Base-by-base conservation (phyloP, 169 alveolate species). In the Eimeria tenella region DNA sequence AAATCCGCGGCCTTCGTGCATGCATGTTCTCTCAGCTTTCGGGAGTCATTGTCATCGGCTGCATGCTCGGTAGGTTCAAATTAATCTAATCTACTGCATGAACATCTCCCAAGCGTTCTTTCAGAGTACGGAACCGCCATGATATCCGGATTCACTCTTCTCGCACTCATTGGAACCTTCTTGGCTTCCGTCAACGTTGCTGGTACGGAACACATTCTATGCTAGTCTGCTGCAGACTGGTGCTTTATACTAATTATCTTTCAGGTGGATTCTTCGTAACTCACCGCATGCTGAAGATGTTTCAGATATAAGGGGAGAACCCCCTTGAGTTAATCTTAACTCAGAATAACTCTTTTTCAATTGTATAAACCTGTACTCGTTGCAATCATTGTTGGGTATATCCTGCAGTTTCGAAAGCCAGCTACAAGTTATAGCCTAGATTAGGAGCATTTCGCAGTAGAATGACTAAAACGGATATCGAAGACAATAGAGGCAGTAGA, bases 251-350 rank as follows among this genome's bases (percentile, higher is more conserved):
- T 65, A 13, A 17, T 5, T 21, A 56, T 4, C 60, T 52, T 49
- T 50, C 62, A 79, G 99, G 99, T 23, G 99, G 99, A 82, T 98
- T 98, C 95, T 94, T 95, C 77, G 98, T 98, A 81, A 98, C 99
- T 42, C 94, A 97, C 87, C 97, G 99, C 94, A 98, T 98, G 99
- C 98, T 98, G 86, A 96, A 96, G 91, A 98, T 98, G 99, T 98
- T 98, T 93, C 96, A 83, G 93, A 92, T 65, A 15, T 74, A 65
- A 84, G 89, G 89, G 89, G 60, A 84, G 9, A 84, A 2, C 58
- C 89, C 70, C 89, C 89, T 55, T 55, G 89, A 56, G 42, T 56
- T 23, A 11, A 53, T 3, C 4, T 70, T 55, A 50, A 53, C 42
- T 21, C 73, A 53, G 89, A 81, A 81, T 71, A 81, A 81, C 42